phyloP scores from a whole-genome alignment of 2,329 filamentous ascomycete species.

The Pseudocercospora crystallina region DNA sequence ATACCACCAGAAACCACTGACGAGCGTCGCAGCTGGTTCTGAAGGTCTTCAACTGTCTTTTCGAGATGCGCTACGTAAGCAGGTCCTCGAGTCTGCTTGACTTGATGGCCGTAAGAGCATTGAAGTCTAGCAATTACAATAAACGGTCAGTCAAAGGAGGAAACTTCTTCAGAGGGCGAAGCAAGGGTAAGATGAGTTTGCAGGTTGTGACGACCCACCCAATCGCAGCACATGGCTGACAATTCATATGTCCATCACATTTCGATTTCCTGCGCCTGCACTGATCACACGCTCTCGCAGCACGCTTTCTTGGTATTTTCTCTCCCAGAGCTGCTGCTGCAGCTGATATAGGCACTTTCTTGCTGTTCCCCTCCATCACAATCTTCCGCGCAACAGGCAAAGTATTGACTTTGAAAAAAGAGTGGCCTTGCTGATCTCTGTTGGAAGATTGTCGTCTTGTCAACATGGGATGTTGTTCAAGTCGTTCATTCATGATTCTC shows the following conservation, averaged over 20 bases:
- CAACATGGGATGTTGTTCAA: neutral
- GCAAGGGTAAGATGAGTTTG: no score
- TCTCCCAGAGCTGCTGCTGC: neutral
- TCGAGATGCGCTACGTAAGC: conserved; percentile 24
- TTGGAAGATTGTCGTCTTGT: neutral
- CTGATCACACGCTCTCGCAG: conserved; percentile 23
- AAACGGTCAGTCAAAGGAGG: neutral
- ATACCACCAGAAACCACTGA: neutral
- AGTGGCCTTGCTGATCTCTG: neutral
- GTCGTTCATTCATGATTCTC: neutral
- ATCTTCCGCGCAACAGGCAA: neutral
- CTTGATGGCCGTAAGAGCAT: conserved; percentile 22
- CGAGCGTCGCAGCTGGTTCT: conserved; percentile 8
- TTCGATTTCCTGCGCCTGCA: conserved; percentile 21
- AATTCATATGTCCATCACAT: conserved; percentile 21
- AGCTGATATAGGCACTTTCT: neutral
- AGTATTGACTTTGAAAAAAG: neutral
- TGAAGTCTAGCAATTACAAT: conserved; percentile 14
- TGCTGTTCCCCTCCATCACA: no score
- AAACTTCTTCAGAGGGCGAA: neutral
- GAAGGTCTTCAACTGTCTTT: conserved; percentile 20
- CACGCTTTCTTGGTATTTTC: conserved; percentile 18
- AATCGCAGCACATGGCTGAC: conserved; percentile 17
- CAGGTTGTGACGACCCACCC: conserved; percentile 13
- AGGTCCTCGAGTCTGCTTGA: conserved; percentile 24